phyloP scores from a whole-genome alignment of 2,329 filamentous ascomycete species.

The Ophiocordyceps camponoti-rufipedis region DNA sequence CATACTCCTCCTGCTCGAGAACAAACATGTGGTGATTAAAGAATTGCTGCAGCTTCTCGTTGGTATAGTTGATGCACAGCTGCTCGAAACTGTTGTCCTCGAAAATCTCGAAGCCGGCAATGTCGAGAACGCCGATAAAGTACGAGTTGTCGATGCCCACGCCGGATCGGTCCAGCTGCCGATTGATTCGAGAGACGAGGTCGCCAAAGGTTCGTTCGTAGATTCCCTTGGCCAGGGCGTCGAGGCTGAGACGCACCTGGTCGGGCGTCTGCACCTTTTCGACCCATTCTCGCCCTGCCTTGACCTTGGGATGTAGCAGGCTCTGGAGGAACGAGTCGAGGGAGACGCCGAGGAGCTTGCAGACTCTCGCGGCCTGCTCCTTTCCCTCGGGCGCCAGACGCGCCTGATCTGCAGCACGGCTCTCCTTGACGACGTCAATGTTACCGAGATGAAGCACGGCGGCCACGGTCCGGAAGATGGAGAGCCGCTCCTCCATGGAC shows the following conservation, averaged over 20 bases:
- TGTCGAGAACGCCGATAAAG: slow-evolving; percentile 97
- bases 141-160: slow-evolving; percentile 73
- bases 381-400: slow-evolving; percentile 59
- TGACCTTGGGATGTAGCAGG: slow-evolving; percentile 79
- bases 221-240: slow-evolving; percentile 89
- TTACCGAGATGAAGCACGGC: slow-evolving; percentile 90
- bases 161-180: slow-evolving; percentile 72
- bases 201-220: slow-evolving; percentile 94
- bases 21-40: slow-evolving; percentile 99
- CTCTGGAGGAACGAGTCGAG: slow-evolving; percentile 75
- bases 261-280: slow-evolving; percentile 97
- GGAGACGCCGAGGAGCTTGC: slow-evolving; percentile 67
- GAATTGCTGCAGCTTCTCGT: slow-evolving; percentile 97
- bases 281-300: slow-evolving; percentile 93
- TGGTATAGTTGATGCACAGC: slow-evolving; percentile 98
- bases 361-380: slow-evolving; percentile 59
- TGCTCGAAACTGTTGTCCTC: slow-evolving; percentile 98
- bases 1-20: slow-evolving; percentile 94
- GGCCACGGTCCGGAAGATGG: slow-evolving; percentile 74
- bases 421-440: slow-evolving; percentile 77
- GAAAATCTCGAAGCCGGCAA: slow-evolving; percentile 97
- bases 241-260: slow-evolving; percentile 76
- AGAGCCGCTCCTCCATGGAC: slow-evolving; percentile 61
- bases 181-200: slow-evolving; percentile 80
- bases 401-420: slow-evolving; percentile 78